phyloP scores from a whole-genome alignment of 331 rosid genomes.

The Rhamnella rubrinervis region DNA sequence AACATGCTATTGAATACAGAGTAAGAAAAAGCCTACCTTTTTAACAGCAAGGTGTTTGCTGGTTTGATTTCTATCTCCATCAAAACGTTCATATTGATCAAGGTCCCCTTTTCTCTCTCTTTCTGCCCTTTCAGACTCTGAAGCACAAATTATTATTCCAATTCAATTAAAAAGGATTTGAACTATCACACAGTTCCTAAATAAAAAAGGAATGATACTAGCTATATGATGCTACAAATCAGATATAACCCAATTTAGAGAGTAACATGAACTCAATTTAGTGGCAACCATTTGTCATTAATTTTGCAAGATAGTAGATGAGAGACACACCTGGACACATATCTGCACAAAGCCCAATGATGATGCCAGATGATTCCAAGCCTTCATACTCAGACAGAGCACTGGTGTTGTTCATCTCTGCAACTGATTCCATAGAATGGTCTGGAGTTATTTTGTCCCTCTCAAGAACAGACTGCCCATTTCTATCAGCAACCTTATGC shows the following conservation, averaged over 20 bases:
- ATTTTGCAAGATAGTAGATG: conserved; percentile 22
- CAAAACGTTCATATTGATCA: conserved; percentile 85
- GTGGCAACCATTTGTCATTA: background rate
- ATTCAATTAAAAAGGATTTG: background rate
- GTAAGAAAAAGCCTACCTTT: conserved; percentile 55
- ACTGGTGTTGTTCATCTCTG: conserved; percentile 39
- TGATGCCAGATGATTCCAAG: conserved; percentile 50
- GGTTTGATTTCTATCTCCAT: conserved; percentile 92
- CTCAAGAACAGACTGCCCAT: conserved; percentile 41
- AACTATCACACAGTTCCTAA: conserved; percentile 14
- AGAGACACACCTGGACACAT: conserved; percentile 92
- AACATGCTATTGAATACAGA: background rate
- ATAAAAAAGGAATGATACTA: conserved; percentile 11
- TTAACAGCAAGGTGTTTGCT: conserved; percentile 80
- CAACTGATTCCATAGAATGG: conserved; percentile 42
- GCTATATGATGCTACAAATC: too few relatives aligned
- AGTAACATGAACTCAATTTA: background rate
- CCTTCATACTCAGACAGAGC: conserved; percentile 55
- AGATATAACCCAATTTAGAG: background rate
- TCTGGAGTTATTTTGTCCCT: conserved; percentile 40
- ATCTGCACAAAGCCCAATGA: conserved; percentile 79
- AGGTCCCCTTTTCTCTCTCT: conserved; percentile 99
- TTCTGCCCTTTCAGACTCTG: conserved; percentile 89
- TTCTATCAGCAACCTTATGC: conserved; percentile 38
- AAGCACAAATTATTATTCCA: conserved; percentile 14